A percentile compares a stretch with the other conserved stretches of the same genome.
phyloP scores from a whole-genome alignment of 192 early-diverging fungal genomes.

The Nowakowskiella sp. region DNA sequence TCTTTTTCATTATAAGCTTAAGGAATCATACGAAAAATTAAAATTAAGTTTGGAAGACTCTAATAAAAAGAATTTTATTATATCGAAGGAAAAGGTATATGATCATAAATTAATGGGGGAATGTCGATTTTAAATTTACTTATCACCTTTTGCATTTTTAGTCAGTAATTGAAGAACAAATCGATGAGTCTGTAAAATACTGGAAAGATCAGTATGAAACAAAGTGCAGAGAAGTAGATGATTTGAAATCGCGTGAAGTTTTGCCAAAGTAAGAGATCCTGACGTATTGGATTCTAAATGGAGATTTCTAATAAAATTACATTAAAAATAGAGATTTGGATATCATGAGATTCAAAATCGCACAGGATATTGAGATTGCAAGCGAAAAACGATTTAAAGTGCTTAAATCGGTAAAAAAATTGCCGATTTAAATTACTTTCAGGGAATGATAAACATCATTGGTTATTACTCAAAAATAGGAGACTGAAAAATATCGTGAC shows the following conservation, averaged over 20 bases:
- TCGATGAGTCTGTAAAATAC: conserved; percentile 7
- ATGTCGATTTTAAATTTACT: no score
- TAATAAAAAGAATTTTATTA: conserved; percentile 12
- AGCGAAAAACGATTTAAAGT: conserved; percentile 17
- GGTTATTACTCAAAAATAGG: conserved; percentile 8
- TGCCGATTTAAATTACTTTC: no score
- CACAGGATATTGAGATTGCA: conserved; percentile 18
- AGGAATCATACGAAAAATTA: conserved; percentile 13
- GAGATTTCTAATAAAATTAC: background rate
- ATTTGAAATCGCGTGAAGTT: conserved; percentile 2
- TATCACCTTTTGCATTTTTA: no score
- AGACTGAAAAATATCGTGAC: conserved; percentile 24
- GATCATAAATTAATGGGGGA: background rate
- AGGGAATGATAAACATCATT: background rate
- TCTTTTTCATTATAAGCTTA: conserved; percentile 13
- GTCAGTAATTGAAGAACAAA: conserved; percentile 17
- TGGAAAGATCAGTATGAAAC: conserved; percentile 19
- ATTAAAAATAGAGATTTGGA: conserved; percentile 21
- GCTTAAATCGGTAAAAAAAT: conserved; percentile 14
- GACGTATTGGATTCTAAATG: no score
- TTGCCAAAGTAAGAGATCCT: conserved; percentile 20
- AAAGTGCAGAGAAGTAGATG: conserved; percentile 24
- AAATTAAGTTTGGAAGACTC: conserved; percentile 16
- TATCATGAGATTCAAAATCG: conserved; percentile 16
- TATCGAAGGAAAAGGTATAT: conserved; percentile 26